Base-by-base conservation (phyloP, 495 filamentous ascomycete species). In the Neurospora sp. region DNA sequence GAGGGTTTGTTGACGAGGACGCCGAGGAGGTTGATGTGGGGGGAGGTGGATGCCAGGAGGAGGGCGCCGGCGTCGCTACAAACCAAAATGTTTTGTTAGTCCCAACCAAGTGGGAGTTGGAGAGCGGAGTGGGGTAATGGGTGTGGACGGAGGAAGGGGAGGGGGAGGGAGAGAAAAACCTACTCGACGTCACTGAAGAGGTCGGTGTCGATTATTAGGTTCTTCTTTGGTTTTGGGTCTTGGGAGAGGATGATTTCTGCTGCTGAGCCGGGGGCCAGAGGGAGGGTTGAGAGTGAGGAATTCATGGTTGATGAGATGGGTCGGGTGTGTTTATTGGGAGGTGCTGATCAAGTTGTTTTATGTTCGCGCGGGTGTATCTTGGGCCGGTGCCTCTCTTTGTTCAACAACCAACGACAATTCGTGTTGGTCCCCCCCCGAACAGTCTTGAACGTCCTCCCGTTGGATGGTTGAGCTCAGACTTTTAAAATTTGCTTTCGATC, bases 1-100 rank as follows among this genome's bases (percentile, higher is more conserved):
- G 84, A 85, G 3, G 80, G 78, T 20, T 81, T 79, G 69, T 85
- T 86, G 73, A 86, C 31, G 61, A 80, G 82, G 39, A 87, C 80
- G 8, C 80, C 85, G 3, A 84, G 78, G 2, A 86, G 77, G 70
- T 82, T 71, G 8, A 75, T 78, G 1, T 73, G 20, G 2, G 78
- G 73, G 42, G 76, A 77, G 37, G 79, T 82, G 71, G 76, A 79
- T 27, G 80, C 82, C 16, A 83, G 53, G 9, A 82, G 73, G 8
- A 84, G 68, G 44, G 82, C 79, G 14, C 78, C 80, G 8, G 78
- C 78, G 72, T 84, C 82, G 44, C 80, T 81, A 31, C 27, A 31
- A 2, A 31, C 3, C 27, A 0, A 0, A 61, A 10, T 9, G 27
- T 39, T 31, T 31, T 35, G 31, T 71, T 38, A 38, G 39, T 4